Evolutionary conservation across 495 filamentous ascomycete genomes (phyloP), one percentile per base, ranked within the genome.

Genomic region (Aspergillus funiculosus): DNA sequence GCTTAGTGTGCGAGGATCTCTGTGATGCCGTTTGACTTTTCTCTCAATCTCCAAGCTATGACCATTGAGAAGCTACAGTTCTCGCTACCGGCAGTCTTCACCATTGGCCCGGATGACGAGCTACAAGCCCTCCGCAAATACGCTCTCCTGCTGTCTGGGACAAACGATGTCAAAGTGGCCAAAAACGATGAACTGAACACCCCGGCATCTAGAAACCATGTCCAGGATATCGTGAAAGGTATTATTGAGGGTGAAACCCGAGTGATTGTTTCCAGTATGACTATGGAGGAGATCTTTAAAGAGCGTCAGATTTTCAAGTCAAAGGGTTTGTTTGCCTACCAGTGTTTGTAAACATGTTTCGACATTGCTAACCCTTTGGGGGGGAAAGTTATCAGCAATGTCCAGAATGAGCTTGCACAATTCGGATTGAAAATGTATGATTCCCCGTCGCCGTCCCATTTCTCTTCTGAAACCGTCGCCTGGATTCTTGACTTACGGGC

Each of bases 201-300:
- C 9, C 46, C 59, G 1, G 61, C 66, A 17, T 68, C 74, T n/a
- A 69, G 69, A 10, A 73, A 74, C 38, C 83, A 89, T 61, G 81
- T 89, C 24, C 83, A 89, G 60, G 82, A 85, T 57, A 92, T 90
- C 45, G 83, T 90, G 50, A 89, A 86, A 66, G 87, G 87, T 45
- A 87, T 92, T 63, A 90, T 92, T 56, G 86, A 90, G 62, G 87
- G 87, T 38, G 87, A 92, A 60, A 87, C 85, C 6, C 75, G 86
- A 35, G 81, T 83, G 18, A 76, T 89, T 36, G 85, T 92, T 24
- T 82, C 78, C 3, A 77, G 73, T 46, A 87, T 89, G 84, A 86
- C 85, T 9, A 88, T 90, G 85, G 86, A 90, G 57, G 87, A 89
- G 65, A 82, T 92, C 31, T 89, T 88, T 62, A 83, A 81, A 39